Base-by-base conservation (phyloP, 805 yeast genomes). In the Maudiozyma saulgeensis region DNA sequence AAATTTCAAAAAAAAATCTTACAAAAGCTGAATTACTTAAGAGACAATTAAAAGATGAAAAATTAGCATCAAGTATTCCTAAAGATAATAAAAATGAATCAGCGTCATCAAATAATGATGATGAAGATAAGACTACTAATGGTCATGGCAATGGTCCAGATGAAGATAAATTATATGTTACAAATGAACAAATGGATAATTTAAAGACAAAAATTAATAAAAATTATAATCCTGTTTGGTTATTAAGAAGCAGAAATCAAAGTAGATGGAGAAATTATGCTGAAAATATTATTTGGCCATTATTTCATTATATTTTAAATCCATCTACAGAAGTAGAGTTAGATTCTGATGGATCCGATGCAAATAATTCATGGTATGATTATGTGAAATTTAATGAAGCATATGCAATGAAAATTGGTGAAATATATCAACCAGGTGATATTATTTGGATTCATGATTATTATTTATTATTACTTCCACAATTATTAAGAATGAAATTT, bases 371-470 rank as follows among this genome's bases (percentile, higher is more conserved):
- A 96, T 81, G 83, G 82, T 77, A 82, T 63, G 95, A 87, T 62
- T 93, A 93, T 63, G 95, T 88, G 45, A 80, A 77, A 60, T 84
- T 89, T 71, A 93, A 93, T 66, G 96, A 88, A 68, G 89, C 89
- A 9, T 93, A 86, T 65, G 89, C 93, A 43, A 80, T 86, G 51
- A 84, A 80, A 58, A 82, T 93, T 54, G 74, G 80, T 56, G 73
- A 77, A 44, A 73, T 86, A 31, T 93, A 89, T 64, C 68, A 79
- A 54, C 87, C 90, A 4, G 99, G 99, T 35, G 97, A 90, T 64
- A 75, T 90, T 39, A 82, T 90, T 49, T 87, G 96, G 95, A 76
- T 90, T 56, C 96, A 90, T 69, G 97, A 90, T 68, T 89, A 87
- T 68, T 87, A 90, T 61, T 69, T 90, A 52, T 68, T 89, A 53